Evolutionary conservation across 2,329 filamentous ascomycete species (phyloP).

Genomic region (Parastagonospora avenae): DNA sequence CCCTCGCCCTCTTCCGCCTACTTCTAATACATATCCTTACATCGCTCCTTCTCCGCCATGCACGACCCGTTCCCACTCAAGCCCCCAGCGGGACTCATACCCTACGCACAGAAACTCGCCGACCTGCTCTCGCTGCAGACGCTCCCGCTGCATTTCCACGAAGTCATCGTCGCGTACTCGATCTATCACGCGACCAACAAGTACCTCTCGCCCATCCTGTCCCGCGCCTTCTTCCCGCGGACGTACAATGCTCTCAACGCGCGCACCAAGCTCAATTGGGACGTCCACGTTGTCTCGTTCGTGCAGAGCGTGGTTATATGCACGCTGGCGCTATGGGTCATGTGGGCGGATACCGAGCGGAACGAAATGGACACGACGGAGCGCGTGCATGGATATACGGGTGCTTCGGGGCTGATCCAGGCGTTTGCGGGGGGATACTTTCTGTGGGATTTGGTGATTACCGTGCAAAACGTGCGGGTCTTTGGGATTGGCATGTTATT

Average conservation of each 20-base stretch:
- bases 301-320: slow-evolving; percentile 77
- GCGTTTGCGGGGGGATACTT: slow-evolving; percentile 82
- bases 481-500: slow-evolving; percentile 79
- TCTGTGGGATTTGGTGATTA: slow-evolving; percentile 78
- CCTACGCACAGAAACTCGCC: slow-evolving; percentile 67
- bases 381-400: slow-evolving; percentile 79
- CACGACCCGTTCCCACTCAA: slow-evolving; percentile 71
- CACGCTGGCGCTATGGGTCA: slow-evolving; percentile 73
- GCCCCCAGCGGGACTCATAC: slow-evolving; percentile 62
- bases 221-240: slow-evolving; percentile 64
- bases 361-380: slow-evolving; percentile 68
- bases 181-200: slow-evolving; percentile 72
- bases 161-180: slow-evolving; percentile 69
- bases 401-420: slow-evolving; percentile 73
- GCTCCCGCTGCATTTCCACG: slow-evolving; percentile 77
- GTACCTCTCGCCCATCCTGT: slow-evolving; percentile 70
- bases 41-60: slow-evolving; percentile 56
- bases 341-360: slow-evolving; percentile 69
- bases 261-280: slow-evolving; percentile 77
- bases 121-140: slow-evolving; percentile 66
- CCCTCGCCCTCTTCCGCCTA: slow-evolving; percentile 4
- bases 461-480: slow-evolving; percentile 68
- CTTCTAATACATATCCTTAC: slow-evolving; percentile 3
- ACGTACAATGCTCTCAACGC: slow-evolving; percentile 67
- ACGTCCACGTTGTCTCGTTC: slow-evolving; percentile 84